These are phyloP conservation scores for Fusarium vanettenii DNA, from an alignment of 2,329 filamentous ascomycete genomes.

Conservation along the genomic window DNA sequence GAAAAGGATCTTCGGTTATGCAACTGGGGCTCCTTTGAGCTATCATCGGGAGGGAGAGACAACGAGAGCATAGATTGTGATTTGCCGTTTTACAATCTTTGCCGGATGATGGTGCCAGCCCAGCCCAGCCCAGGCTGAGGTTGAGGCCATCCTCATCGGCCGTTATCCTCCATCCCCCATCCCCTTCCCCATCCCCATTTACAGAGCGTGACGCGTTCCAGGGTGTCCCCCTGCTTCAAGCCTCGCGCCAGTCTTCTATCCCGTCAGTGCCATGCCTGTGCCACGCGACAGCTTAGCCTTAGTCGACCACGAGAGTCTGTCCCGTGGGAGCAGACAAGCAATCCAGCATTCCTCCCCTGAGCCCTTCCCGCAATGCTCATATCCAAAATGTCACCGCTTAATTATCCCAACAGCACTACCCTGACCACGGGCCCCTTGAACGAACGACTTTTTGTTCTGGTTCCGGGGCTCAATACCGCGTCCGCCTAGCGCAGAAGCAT, in stretches of 20 bases:
- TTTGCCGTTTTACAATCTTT: not conserved
- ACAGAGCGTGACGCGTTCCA: not conserved
- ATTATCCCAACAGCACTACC: conserved; percentile 13
- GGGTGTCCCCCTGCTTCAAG: conserved; percentile 10
- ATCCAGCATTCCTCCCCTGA: not conserved
- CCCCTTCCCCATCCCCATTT: not conserved
- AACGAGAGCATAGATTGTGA: not conserved
- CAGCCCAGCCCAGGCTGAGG: not conserved
- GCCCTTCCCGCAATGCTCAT: not conserved
- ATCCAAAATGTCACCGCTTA: conserved; percentile 22
- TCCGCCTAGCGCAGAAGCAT: conserved; percentile 32
- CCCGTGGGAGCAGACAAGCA: not conserved
- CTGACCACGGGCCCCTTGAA: conserved; percentile 6
- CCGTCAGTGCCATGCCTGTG: conserved; percentile 42
- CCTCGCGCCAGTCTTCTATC: conserved; percentile 1
- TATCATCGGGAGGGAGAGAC: conserved; percentile 1
- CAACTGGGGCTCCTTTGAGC: not conserved
- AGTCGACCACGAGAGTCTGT: not conserved
- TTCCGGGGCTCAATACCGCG: conserved; percentile 28
- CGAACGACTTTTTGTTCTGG: conserved; percentile 24
- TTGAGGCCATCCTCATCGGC: conserved; percentile 2
- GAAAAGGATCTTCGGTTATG: conserved; percentile 26
- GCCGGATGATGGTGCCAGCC: not conserved
- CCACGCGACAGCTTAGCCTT: conserved; percentile 33
- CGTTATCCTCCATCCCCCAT: not conserved